Percentiles rank a stretch among this genome's conserved stretches.
Conservation (phyloP, 768 basidiomycete genomes). For the Glaciozyma martinii region DNA sequence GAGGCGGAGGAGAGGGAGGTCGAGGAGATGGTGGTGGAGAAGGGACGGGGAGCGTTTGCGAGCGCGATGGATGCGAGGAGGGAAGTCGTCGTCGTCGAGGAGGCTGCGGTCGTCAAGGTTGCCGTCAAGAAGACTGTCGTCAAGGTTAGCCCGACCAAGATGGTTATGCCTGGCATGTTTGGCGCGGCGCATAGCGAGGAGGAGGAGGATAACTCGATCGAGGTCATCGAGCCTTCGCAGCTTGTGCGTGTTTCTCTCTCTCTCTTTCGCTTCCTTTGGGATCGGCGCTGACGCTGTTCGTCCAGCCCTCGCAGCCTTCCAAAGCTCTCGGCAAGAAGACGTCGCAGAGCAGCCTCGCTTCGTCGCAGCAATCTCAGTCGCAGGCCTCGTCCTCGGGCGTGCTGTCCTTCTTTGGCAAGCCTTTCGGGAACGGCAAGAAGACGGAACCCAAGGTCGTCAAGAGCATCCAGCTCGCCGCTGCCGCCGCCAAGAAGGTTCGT, state of each 20-base stretch:
- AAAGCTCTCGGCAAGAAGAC: background rate
- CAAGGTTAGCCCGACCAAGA: slow-evolving; percentile 17
- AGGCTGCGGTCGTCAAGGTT: background rate
- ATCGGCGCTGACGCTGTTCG: background rate
- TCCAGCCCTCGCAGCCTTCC: slow-evolving; percentile 3
- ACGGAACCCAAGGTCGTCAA: slow-evolving; percentile 61
- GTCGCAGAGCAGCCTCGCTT: slow-evolving; percentile 45
- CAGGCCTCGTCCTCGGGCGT: slow-evolving; percentile 49
- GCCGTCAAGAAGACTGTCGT: background rate
- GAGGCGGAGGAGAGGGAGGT: slow-evolving; percentile 5
- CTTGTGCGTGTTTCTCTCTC: background rate
- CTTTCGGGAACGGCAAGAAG: slow-evolving; percentile 51
- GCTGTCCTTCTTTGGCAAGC: background rate
- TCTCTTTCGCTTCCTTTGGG: too few species aligned
- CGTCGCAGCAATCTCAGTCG: slow-evolving; percentile 48
- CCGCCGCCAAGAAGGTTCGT: slow-evolving; percentile 78
- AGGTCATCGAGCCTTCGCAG: too few species aligned
- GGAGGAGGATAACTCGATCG: background rate
- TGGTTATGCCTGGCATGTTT: slow-evolving; percentile 18
- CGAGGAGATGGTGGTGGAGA: background rate
- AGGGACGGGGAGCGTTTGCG: background rate
- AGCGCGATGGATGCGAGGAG: background rate
- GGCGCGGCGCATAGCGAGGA: slow-evolving; percentile 12
- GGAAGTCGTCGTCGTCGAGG: background rate
- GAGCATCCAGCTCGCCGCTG: slow-evolving; percentile 69